Evolutionary conservation across 768 basidiomycete species (phyloP), one percentile per base, ranked within the genome.

Genomic region (Tylopilus intermedius): DNA sequence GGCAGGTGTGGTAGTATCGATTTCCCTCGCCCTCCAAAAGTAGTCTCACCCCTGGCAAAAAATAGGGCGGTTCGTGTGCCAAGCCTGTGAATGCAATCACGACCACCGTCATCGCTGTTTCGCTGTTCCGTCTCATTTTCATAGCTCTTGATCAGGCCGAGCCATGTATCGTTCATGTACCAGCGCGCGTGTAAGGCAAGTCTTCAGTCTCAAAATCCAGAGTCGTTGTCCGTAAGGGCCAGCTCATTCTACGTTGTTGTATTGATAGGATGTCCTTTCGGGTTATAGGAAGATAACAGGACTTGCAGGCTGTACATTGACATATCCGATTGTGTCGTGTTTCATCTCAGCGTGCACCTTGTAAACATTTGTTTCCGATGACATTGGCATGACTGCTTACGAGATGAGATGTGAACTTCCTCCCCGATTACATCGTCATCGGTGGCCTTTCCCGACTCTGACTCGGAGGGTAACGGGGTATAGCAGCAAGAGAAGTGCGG

Each of bases 11-110:
- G 29, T 18, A 18, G 18, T 33, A 41, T 45, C 32, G 14, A 13
- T 48, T 48, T 24, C 32, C 38, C 29, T 37, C 39, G 29, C 27
- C 8, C 49, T 49, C 57, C 47, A 5, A n/a, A 55, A 18, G 18
- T 32, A 41, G 42, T 3, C 29, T 27, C 10, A 30, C 22, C 42
- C 38, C 14, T 37, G 7, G 46, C 49, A 24, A 42, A 48, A 42
- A 29, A 47, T 9, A 5, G 22, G 21, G 54, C 33, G 33, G 41
- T 27, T 21, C 14, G 21, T 18, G 29, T 26, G 27, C 44, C 33
- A 7, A 21, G 21, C 42, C 18, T 2, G 26, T 42, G 18, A 3
- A 18, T 18, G 26, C 15, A 8, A 14, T 24, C 24, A 24, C 5
- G 38, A 18, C 35, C 49, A 5, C 8, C 18, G 24, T 39, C 37